Percentiles rank a stretch among this genome's conserved stretches.
These are phyloP conservation scores for Solanum rostratum DNA, from an alignment of 257 asterid species.

Conservation along the genomic window DNA sequence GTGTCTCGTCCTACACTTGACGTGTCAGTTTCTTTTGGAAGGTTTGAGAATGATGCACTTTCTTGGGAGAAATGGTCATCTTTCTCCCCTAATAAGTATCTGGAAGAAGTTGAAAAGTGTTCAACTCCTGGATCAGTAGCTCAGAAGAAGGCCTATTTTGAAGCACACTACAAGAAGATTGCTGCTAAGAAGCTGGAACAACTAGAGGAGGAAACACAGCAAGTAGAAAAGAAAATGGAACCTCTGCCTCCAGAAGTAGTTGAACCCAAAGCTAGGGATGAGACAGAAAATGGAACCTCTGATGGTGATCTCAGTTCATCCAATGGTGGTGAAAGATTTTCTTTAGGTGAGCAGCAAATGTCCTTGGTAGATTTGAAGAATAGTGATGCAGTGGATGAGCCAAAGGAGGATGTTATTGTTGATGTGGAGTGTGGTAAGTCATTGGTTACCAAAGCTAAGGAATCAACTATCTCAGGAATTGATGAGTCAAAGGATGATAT, in stretches of 20 bases:
- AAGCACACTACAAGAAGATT: constrained; percentile 83
- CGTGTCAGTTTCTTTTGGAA: constrained; percentile 86
- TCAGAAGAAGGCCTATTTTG: constrained; percentile 87
- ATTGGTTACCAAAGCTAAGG: constrained; percentile 17
- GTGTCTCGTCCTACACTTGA: constrained; percentile 47
- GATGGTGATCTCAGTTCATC: background rate
- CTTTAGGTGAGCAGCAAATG: constrained; percentile 9
- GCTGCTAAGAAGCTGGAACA: constrained; percentile 79
- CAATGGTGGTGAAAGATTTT: constrained; percentile 16
- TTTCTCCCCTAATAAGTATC: constrained; percentile 79
- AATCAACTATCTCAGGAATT: background rate
- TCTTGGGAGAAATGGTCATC: constrained; percentile 97
- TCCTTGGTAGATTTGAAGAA: background rate
- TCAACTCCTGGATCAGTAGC: constrained; percentile 93
- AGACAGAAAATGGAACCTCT: background rate
- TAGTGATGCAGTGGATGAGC: constrained; percentile 10
- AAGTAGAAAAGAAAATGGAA: background rate
- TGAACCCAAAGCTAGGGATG: constrained; percentile 15
- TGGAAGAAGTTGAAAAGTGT: constrained; percentile 86
- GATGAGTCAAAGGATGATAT: constrained; percentile 16
- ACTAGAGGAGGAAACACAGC: constrained; percentile 43
- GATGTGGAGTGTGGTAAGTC: constrained; percentile 15
- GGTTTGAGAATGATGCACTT: constrained; percentile 72
- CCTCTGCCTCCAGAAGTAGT: constrained; percentile 9
- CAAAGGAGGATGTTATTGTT: constrained; percentile 13